A percentile compares a stretch with the other conserved stretches of the same genome.
phyloP scores from a whole-genome alignment of 2,329 filamentous ascomycete species.

The Claviceps quebecensis region DNA sequence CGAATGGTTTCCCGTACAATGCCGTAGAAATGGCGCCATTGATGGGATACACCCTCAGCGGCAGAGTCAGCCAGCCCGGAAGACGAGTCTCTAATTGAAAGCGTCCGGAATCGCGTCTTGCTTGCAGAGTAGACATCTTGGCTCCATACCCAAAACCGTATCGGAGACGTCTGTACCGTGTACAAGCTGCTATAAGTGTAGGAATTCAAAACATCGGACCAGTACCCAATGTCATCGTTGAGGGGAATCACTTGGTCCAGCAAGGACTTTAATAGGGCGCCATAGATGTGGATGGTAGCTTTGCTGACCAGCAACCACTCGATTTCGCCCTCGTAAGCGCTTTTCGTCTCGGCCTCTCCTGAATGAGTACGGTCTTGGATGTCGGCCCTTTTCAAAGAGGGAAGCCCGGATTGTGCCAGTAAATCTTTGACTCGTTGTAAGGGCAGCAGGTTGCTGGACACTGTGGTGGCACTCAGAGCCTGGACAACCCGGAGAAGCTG shows the following conservation, averaged over 20 bases:
- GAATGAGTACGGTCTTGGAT: conserved; percentile 19
- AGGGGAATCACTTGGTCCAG: conserved; percentile 73
- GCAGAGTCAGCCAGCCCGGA: conserved; percentile 22
- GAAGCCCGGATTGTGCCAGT: conserved; percentile 48
- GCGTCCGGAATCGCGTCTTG: conserved; percentile 26
- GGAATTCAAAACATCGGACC: conserved; percentile 76
- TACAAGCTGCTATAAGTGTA: conserved; percentile 70
- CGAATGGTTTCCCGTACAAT: conserved; percentile 64
- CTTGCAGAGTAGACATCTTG: conserved; percentile 56
- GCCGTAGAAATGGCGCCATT: conserved; percentile 61
- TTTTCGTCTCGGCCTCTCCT: conserved; percentile 19
- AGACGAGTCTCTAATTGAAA: conserved; percentile 16
- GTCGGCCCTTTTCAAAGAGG: conserved; percentile 18
- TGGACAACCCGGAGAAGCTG: conserved; percentile 56
- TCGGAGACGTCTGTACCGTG: conserved; percentile 70
- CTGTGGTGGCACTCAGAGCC: conserved; percentile 54
- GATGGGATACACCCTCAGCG: conserved; percentile 27
- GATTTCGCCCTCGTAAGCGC: conserved; percentile 57
- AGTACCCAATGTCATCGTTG: conserved; percentile 85
- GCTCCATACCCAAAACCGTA: conserved; percentile 58
- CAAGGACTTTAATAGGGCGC: conserved; percentile 60
- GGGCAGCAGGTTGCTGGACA: conserved; percentile 47
- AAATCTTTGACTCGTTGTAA: conserved; percentile 45
- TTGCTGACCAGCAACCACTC: conserved; percentile 89
- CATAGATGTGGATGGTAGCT: conserved; percentile 81